Base-by-base conservation (phyloP, 1,284 basidiomycete species). In the Malassezia japonica region DNA sequence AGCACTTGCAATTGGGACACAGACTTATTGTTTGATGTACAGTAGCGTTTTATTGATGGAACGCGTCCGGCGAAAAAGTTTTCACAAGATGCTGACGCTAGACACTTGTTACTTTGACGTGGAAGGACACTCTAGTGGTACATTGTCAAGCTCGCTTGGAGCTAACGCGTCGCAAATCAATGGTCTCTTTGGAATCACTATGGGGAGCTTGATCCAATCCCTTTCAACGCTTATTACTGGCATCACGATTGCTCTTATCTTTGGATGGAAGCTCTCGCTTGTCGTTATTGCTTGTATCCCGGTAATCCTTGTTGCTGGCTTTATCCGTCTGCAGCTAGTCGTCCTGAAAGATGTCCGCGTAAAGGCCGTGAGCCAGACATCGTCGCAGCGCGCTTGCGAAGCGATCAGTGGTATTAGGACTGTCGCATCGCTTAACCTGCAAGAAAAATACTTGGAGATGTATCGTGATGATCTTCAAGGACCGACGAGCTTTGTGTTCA, bases 391-490 rank as follows among this genome's bases (percentile, higher is more conserved):
- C 23, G 92, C 92, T 25, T 82, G 78, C 56, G 92, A 96, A 75
- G 89, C 90, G 23, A 88, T 89, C 15, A 85, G 81, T 5, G 79
- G 90, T 3, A 94, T 98, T 67, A 82, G 89, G n/a, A 95, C 92
- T 4, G 90, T 98, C 27, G 90, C 90, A 1, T 81, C 85, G 2
- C 78, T 96, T 37, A 95, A 88, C 0, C 54, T 73, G 21, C 74
- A 75, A 48, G 58, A 63, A 0, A 62, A 73, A 50, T 70, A 70
- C 53, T 48, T 64, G 29, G 43, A 50, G 10, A 61, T 70, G 45
- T 75, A 75, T 61, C 34, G 60, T 2, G 44, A 54, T 7, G 61
- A 61, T 43, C 54, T 67, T 13, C 44, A 60, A 21, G 55, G 43
- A 9, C 67, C 70, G 1, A 58, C 50, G 5, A 33, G 32, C 25